phyloP scores from a whole-genome alignment of 176 grass and related monocot species.

The Dactylis glomerata region DNA sequence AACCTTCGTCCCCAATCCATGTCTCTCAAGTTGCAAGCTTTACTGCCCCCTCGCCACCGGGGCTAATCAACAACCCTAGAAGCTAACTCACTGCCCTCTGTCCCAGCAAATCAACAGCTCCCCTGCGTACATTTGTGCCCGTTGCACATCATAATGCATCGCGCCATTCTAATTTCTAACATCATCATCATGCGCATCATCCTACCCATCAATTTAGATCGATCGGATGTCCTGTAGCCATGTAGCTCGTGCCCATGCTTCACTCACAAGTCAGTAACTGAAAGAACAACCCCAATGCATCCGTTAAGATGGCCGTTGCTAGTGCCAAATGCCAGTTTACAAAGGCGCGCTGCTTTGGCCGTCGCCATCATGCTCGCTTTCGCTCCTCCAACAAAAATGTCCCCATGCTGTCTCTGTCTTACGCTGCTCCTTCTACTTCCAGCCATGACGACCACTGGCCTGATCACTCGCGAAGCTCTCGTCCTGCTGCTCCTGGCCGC shows the following conservation, averaged over 20 bases:
- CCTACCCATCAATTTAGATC: constrained; percentile 22
- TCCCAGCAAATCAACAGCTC: constrained; percentile 1
- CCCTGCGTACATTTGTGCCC: constrained; percentile 21
- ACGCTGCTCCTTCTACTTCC: constrained; percentile 32
- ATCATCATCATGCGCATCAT: constrained; percentile 24
- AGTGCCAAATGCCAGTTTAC: background rate
- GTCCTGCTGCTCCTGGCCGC: background rate
- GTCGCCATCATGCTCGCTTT: constrained; percentile 44
- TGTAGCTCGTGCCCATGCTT: constrained; percentile 18
- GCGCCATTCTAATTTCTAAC: constrained; percentile 10
- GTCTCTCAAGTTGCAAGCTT: constrained; percentile 29
- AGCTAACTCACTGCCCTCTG: constrained; percentile 5
- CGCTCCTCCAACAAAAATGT: constrained; percentile 41
- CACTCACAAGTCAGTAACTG: constrained; percentile 16
- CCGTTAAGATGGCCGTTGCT: background rate
- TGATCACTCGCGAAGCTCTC: background rate
- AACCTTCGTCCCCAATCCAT: constrained; percentile 49
- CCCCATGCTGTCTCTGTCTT: constrained; percentile 38
- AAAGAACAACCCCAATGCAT: background rate
- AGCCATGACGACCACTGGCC: constrained; percentile 36
- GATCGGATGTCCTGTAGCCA: background rate
- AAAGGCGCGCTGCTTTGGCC: constrained; percentile 30
- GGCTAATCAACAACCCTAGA: constrained; percentile 36
- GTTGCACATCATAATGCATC: constrained; percentile 19
- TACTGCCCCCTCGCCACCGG: constrained; percentile 25